A percentile compares a stretch with the other conserved stretches of the same genome.
Conservation (phyloP, 306 rosid species). For the Corylus americana region DNA sequence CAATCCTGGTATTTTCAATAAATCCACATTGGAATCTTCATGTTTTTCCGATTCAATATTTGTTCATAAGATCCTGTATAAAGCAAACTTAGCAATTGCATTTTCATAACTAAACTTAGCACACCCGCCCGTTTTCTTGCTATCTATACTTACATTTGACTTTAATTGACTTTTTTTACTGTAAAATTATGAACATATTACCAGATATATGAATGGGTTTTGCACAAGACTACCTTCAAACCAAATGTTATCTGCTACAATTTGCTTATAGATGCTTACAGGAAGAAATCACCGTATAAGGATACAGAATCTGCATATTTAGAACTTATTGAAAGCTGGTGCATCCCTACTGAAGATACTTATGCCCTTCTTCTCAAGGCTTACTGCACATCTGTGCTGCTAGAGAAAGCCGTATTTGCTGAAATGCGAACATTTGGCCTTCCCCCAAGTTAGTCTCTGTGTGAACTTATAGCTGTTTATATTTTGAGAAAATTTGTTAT, state of each 20-base stretch:
- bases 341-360: constrained; percentile 89
- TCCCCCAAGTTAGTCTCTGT: constrained; percentile 64
- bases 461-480: constrained; percentile 4
- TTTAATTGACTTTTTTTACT: constrained; percentile 17
- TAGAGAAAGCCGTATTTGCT: constrained; percentile 66
- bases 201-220: constrained; percentile 82
- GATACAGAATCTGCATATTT: constrained; percentile 80
- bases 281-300: constrained; percentile 62
- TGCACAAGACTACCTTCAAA: constrained; percentile 76
- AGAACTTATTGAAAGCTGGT: constrained; percentile 66
- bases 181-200: constrained; percentile 23
- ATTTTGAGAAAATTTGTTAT: constrained; percentile 2
- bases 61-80: neutral
- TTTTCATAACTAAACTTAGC: neutral
- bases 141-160: neutral
- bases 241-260: constrained; percentile 86
- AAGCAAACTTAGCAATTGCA: neutral
- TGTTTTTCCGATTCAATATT: neutral
- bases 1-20: neutral
- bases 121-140: neutral
- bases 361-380: constrained; percentile 87
- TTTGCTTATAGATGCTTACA: constrained; percentile 85
- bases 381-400: constrained; percentile 67
- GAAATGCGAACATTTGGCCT: constrained; percentile 73
- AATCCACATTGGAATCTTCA: neutral